Evolutionary conservation across 768 basidiomycete genomes (phyloP), one percentile per base, ranked within the genome.

Genomic region (Suillus hirtellus): DNA sequence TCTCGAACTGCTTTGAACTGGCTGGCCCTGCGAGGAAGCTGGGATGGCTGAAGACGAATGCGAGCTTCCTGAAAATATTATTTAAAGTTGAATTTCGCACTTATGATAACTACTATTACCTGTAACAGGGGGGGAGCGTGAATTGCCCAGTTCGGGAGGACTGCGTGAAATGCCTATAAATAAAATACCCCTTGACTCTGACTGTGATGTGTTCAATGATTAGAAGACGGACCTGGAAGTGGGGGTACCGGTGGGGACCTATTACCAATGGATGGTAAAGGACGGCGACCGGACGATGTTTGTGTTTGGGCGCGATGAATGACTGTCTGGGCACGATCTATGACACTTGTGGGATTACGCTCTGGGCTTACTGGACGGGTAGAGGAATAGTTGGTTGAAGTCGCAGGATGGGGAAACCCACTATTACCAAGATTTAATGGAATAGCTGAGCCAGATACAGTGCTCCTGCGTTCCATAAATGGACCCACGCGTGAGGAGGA

Each of bases 381-480:
- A 14, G 54, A 38, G 10, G 60, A 37, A 31, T 40, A 27, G 31
- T 3, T 34, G n/a, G 31, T 21, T 54, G 37, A 37, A 34, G 62
- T 17, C 21, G 37, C 46, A n/a, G 27, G 47, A 24, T 27, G n/a
- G 10, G 47, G 27, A 34, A 63, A 21, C 24, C 14, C 15, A 11
- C 44, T 53, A 19, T 27, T 34, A 47, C 19, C 31, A 53, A 35
- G 11, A n/a, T 34, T 12, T 3, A 2, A 7, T 53, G 55, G 63
- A 24, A 21, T 52, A 35, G 34, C 59, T 12, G 59, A 11, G 40
- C 55, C 63, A 14, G 75, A 73, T 19, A 76, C 70, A 4, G 70
- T 76, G 64, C 69, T 72, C 56, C 72, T 67, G 54, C 70, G 69
- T 27, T 69, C 73, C 49, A 68, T 71, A 19, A 7, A 27, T 40